Conservation (phyloP, 2,329 filamentous ascomycete species). For the Penicillium sp. region DNA sequence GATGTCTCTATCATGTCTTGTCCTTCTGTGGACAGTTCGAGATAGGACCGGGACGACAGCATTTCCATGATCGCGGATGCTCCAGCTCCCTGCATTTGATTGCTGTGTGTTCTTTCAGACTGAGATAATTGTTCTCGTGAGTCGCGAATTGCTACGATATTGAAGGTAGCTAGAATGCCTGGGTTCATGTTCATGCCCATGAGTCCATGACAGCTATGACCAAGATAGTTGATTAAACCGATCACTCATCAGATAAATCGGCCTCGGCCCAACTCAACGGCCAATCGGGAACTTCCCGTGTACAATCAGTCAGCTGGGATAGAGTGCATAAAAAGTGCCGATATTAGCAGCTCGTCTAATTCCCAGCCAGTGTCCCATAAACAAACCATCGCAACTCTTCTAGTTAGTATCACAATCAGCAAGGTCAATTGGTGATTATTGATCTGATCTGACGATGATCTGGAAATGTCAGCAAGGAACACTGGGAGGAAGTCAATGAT, state of each 20-base stretch:
- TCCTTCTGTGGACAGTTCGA: slow-evolving; percentile 11
- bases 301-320: background rate
- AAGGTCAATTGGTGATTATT: too few relatives aligned
- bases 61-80: slow-evolving; percentile 8
- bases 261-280: slow-evolving; percentile 4
- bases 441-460: too few relatives aligned
- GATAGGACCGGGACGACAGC: slow-evolving; percentile 21
- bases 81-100: slow-evolving; percentile 5
- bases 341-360: too few relatives aligned
- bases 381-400: too few relatives aligned
- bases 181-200: background rate
- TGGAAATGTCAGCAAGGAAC: too few relatives aligned
- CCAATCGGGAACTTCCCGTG: background rate
- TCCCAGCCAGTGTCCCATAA: too few relatives aligned
- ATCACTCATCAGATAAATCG: slow-evolving; percentile 6
- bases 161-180: background rate
- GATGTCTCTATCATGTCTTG: background rate
- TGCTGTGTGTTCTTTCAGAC: background rate
- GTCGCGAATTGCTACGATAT: background rate
- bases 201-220: too few relatives aligned
- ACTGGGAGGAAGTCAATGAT: too few relatives aligned
- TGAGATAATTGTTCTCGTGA: background rate
- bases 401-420: too few relatives aligned
- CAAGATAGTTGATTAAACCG: background rate
- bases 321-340: too few relatives aligned